phyloP scores from a whole-genome alignment of 345 rosid species.

The Citrus reticulata region DNA sequence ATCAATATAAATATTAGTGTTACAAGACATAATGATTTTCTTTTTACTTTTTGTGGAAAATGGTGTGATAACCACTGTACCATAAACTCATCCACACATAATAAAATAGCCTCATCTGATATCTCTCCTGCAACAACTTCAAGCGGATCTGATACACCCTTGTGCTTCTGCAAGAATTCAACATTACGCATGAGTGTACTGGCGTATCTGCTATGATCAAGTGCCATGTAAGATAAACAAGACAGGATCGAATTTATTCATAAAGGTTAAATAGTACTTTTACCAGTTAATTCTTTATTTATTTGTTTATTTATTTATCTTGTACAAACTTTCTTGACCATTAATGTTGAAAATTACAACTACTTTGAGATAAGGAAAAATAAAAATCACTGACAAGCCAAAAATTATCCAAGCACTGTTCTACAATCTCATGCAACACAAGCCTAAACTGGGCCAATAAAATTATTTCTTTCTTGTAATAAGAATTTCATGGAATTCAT shows the following conservation, averaged over 20 bases:
- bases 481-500: not conserved
- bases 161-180: constrained; percentile 71
- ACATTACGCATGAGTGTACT: constrained; percentile 3
- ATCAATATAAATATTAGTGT: not conserved
- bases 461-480: not conserved
- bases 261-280: not conserved
- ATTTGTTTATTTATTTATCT: no score
- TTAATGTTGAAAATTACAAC: no score
- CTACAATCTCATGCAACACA: not conserved
- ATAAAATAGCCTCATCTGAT: constrained; percentile 80
- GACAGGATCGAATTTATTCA: not conserved
- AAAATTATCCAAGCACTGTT: not conserved
- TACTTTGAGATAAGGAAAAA: not conserved
- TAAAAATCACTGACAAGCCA: not conserved
- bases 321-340: not conserved
- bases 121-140: constrained; percentile 98
- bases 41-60: not conserved
- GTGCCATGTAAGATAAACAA: constrained; percentile 1
- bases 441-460: not conserved
- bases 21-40: not conserved
- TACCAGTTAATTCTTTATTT: no score
- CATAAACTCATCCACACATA: constrained; percentile 97
- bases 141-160: constrained; percentile 90
- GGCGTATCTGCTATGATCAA: not conserved
- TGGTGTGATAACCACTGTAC: constrained; percentile 31